Conservation (phyloP, 192 early-diverging fungal genomes). For the Gorgonomyces haynaldii region DNA sequence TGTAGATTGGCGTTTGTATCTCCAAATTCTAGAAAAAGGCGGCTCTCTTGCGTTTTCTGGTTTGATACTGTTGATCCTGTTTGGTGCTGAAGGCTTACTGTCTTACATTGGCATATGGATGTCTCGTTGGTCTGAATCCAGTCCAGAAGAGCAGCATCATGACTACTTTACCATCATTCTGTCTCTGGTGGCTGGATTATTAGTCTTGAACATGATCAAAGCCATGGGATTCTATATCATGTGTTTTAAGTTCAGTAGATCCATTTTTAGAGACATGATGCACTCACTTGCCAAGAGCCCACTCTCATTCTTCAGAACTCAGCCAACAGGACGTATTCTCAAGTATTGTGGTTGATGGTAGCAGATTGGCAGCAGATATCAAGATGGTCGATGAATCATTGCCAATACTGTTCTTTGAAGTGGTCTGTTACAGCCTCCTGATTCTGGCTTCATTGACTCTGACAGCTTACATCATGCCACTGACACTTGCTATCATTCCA, state of each 20-base stretch:
- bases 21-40: no score
- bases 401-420: neutral
- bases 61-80: no score
- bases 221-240: no score
- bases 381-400: neutral
- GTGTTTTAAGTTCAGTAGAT: no score
- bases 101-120: conserved; percentile 33
- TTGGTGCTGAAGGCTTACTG: conserved; percentile 24
- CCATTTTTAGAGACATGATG: neutral
- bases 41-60: no score
- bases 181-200: conserved; percentile 49
- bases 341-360: neutral
- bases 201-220: conserved; percentile 64
- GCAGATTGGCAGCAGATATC: neutral
- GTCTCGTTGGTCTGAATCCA: conserved; percentile 33
- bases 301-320: neutral
- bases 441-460: neutral
- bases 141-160: conserved; percentile 27
- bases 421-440: neutral
- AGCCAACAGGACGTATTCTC: neutral
- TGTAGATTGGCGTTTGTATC: no score
- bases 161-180: conserved; percentile 46
- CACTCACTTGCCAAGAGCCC: neutral
- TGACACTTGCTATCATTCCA: neutral
- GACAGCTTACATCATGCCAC: neutral